Conservation (phyloP, 164 flowering plant species). For the Vitis rotundifolia region DNA sequence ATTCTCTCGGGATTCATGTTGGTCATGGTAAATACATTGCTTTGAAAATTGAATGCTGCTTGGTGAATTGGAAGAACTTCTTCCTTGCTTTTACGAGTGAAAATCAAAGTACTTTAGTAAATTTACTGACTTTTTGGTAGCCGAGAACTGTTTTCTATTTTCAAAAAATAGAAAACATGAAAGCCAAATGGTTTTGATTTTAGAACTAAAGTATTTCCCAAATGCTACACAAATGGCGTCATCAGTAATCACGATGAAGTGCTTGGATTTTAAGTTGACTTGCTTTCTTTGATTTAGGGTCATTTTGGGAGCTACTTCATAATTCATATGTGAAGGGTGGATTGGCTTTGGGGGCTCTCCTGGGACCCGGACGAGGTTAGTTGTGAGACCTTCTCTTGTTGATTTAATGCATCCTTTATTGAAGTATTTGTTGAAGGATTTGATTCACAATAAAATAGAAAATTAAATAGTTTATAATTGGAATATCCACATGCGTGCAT, state of each 20-base stretch:
- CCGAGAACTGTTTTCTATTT: too few species aligned
- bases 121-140: too few species aligned
- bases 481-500: background rate
- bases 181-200: background rate
- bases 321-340: slow-evolving; percentile 83
- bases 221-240: background rate
- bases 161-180: too few species aligned
- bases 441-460: background rate
- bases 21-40: slow-evolving; percentile 58
- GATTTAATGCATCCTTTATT: background rate
- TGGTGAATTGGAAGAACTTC: background rate
- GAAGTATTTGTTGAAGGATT: background rate
- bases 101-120: background rate
- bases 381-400: background rate
- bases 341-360: slow-evolving; percentile 67
- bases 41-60: background rate
- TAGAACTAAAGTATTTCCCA: background rate
- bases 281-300: slow-evolving; percentile 42
- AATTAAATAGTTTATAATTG: background rate
- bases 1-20: slow-evolving; percentile 82
- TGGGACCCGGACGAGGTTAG: slow-evolving; percentile 95
- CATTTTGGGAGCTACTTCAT: slow-evolving; percentile 75
- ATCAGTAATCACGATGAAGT: background rate
- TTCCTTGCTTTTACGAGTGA: background rate
- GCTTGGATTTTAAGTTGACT: background rate